Base-by-base conservation (phyloP, 164 flowering plant genomes). In the Aristolochia californica region DNA sequence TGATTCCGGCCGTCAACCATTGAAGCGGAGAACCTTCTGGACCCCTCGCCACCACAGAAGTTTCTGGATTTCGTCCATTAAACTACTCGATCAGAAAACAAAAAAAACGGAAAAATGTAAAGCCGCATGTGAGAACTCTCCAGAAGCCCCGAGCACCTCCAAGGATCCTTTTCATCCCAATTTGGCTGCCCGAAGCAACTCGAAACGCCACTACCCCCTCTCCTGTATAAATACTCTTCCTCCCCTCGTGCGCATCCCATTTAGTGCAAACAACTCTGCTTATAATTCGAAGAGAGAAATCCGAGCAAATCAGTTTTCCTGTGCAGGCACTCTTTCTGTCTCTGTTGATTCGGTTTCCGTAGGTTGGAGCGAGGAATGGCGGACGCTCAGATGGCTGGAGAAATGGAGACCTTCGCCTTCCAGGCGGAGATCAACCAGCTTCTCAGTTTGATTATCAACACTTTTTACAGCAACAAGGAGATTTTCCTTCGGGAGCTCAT, bases 391-490 rank as follows among this genome's bases (percentile, higher is more conserved):
- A 62, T 62, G 64, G 55, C 15, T 23, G 54, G 48, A 28, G 60
- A 55, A 1, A 18, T 14, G 2, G 66, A 63, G 66, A 63, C 66
- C 43, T 63, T 63, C 56, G 66, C 66, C 40, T 63, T 63, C 60
- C 66, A 63, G 61, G 66, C 66, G 49, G 66, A 63, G 61, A 63
- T 63, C 66, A 63, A 56, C 66, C 66, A 63, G 61, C 66, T 63
- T 48, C 66, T 63, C 49, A 63, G 66, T 20, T 55, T 63, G 13
- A 56, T 63, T 56, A 63, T 63, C 66, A 63, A 63, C 40, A 63
- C 66, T 23, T 63, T 63, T 55, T 63, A 63, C 66, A 63, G 66
- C 60, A 63, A 63, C 55, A 63, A 63, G 56, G 66, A 63, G 56
- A 63, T 63, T 7, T 63, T 63, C 56, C 66, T 63, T 13, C 60